Conservation (phyloP, 805 yeast species). For the Deakozyma indianensis region DNA sequence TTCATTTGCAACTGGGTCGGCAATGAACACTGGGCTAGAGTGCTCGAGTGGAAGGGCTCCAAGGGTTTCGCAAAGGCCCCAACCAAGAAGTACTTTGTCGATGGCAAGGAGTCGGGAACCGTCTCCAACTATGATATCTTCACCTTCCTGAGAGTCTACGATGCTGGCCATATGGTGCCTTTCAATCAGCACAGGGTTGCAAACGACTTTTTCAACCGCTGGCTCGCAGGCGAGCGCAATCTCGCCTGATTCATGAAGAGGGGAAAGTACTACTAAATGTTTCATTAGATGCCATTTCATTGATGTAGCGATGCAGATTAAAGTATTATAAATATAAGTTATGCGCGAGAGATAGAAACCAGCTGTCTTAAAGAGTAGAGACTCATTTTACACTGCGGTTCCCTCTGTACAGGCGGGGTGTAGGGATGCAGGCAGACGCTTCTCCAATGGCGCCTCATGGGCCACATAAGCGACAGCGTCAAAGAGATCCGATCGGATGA, state of each 20-base stretch:
- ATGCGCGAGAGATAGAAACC: too few species aligned
- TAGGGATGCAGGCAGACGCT: too few species aligned
- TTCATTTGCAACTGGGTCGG: constrained; percentile 91
- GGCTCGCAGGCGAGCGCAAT: constrained; percentile 56
- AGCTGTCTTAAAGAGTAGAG: too few species aligned
- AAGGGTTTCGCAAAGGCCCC: constrained; percentile 29
- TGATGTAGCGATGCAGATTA: too few species aligned
- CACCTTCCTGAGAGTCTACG: constrained; percentile 67
- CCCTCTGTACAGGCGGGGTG: too few species aligned
- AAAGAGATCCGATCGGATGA: not conserved
- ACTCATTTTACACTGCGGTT: too few species aligned
- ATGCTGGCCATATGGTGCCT: constrained; percentile 94
- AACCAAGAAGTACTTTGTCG: constrained; percentile 17
- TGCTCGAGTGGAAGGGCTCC: constrained; percentile 48
- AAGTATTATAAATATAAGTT: too few species aligned
- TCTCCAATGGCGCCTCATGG: too few species aligned
- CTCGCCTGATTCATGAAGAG: constrained; percentile 4
- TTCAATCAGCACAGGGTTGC: constrained; percentile 73
- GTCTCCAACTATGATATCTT: constrained; percentile 48
- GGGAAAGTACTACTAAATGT: too few species aligned
- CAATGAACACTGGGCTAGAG: constrained; percentile 72
- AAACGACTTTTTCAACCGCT: constrained; percentile 73
- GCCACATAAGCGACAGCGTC: too few species aligned
- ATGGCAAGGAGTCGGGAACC: constrained; percentile 42
- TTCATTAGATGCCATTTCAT: too few species aligned